Evolutionary conservation across 768 basidiomycete genomes (phyloP), one percentile per base, ranked within the genome.

Genomic region (Termitomyces titanicus): DNA sequence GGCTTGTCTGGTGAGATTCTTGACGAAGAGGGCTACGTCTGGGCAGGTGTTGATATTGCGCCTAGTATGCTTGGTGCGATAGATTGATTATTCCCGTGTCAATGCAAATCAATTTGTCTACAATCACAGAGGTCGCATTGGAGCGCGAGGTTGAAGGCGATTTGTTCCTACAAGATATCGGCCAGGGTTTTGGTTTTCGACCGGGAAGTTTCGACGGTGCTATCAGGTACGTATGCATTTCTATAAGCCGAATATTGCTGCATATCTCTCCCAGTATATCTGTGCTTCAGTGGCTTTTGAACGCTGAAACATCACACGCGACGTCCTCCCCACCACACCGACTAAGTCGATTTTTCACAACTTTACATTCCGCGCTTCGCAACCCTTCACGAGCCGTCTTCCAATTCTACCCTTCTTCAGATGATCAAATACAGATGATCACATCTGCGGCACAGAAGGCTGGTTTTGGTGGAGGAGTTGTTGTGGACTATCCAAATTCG

Each of bases 121-220:
- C 15, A n/a, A n/a, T 27, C 17, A 20, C 38, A 95, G 95, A 98
- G 80, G 93, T 98, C 27, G 97, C 97, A 8, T 74, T 99, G 48
- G 94, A 98, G 68, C 79, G 96, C 38, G 92, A 98, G 66, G 90
- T 98, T 0, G 93, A 95, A 60, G 97, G 97, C 3, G 97, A 99
- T 70, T 74, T 99, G 22, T 96, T 99, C 69, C 70, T 98, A 33
- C 95, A 98, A 62, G 97, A 99, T 66, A 97, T 98, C 40, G 97
- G 97, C 0, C 97, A 99, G 68, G 97, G 97, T 0, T 91, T 98
- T 64, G 94, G 95, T 7, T 99, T 97, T 70, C 82, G 97, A 38
- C 92, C 97, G 54, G 97, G 96, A 57, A 89, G 90, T 59, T 98
- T 99, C 68, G 97, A 99, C 68, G 97, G 96, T 38, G 95, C 93